phyloP scores from a whole-genome alignment of 306 rosid species.

The Alnus glutinosa region DNA sequence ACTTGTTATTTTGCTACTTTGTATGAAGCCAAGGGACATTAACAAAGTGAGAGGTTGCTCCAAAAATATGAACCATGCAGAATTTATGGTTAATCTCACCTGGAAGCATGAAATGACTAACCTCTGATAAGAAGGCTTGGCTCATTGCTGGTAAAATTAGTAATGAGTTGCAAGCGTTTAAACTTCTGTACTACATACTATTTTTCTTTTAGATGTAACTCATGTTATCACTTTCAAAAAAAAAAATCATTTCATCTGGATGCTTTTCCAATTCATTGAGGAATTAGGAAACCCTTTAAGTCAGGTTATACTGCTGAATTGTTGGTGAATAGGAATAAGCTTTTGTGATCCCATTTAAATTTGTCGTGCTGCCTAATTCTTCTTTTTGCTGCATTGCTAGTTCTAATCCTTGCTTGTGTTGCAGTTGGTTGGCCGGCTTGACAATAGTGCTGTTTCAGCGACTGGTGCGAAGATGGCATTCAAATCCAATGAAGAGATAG shows the following conservation, averaged over 20 bases:
- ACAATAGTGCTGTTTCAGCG: conserved; percentile 97
- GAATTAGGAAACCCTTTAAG: background rate
- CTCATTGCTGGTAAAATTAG: background rate
- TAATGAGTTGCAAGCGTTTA: background rate
- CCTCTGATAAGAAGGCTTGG: background rate
- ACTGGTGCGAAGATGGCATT: conserved; percentile 94
- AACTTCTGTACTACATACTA: background rate
- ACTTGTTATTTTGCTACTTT: background rate
- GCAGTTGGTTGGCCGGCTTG: conserved; percentile 92
- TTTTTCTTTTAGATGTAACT: background rate
- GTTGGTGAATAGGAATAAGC: background rate
- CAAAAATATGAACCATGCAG: background rate
- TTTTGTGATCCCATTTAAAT: background rate
- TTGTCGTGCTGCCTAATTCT: background rate
- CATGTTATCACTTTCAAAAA: background rate
- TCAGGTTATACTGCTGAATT: background rate
- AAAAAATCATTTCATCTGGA: background rate
- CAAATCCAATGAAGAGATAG: conserved; percentile 87
- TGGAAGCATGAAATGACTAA: too few relatives aligned
- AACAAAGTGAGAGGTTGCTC: background rate
- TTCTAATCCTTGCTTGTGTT: conserved; percentile 24
- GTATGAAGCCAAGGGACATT: background rate
- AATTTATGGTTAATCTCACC: background rate
- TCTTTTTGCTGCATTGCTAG: conserved; percentile 24
- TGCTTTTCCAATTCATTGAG: background rate